Evolutionary conservation across 1,139 yeast species (phyloP), one percentile per base, ranked within the genome.

Genomic region (Blastobotrys arbuscula): DNA sequence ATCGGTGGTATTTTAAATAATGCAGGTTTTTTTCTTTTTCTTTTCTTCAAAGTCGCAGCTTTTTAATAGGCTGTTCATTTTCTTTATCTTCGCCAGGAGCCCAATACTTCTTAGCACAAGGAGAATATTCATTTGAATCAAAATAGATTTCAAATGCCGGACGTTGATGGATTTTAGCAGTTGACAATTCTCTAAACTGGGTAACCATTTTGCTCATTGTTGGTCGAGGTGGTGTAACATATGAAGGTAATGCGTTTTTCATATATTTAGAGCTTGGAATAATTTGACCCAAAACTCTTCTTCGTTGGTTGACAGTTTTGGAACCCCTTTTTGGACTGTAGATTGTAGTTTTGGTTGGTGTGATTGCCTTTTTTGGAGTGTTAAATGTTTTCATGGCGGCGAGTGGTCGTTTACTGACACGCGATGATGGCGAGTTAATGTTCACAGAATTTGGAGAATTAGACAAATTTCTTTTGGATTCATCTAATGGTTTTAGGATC

Each of bases 41-140:
- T n/a, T n/a, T n/a, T n/a, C n/a, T n/a, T n/a, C 13, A 28, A 28
- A 28, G 12, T 6, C 23, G 38, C 16, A 35, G 18, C 18, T 35
- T 18, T 13, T 35, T 18, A 4, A 35, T 6, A 18, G 45, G 39
- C 15, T 13, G 18, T 19, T 42, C 47, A 30, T 44, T 44, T 21
- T 44, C 47, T 38, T 44, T 44, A 24, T 44, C 31, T 19, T 44
- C 47, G 4, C 42, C 47, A 2, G 47, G 42, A 15, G 47, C 8
- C 28, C 37, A 16, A 21, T 34, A 44, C 2, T 10, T 6, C 23
- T 36, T 37, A 2, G 38, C 8, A 18, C 13, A 9, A 3, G 47
- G 24, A 4, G 21, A 19, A 42, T 44, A 44, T 5, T 44, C 47
- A 5, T 39, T 38, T 9, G 12, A 9, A 21, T 44, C 47, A 12